Base-by-base conservation (phyloP, 176 grass and related monocot species). In the Zea luxurians region DNA sequence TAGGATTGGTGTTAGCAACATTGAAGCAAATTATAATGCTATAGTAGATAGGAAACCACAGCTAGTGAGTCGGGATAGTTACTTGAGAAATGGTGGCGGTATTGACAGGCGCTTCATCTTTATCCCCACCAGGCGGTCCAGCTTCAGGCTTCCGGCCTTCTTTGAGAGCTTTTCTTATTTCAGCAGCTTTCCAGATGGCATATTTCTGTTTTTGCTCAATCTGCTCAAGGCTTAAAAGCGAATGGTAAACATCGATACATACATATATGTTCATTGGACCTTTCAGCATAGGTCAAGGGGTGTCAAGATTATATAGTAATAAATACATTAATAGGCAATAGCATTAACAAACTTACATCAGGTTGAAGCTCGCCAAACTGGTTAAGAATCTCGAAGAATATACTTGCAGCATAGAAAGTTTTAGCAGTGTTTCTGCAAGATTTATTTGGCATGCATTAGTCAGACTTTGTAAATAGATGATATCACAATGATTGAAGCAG, bases 351-450 rank as follows among this genome's bases (percentile, higher is more conserved):
- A 78, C 85, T 89, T 89, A 99, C 96, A 58, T 99, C 96, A 73
- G 90, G 83, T 38, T 94, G 96, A 84, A 91, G 74, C 64, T 92
- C 90, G 40, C 92, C 90, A 80, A 99, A 99, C 69, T 99, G 96
- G 52, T 83, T 89, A 48, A 99, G 87, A 82, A 99, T 92, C 83
- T 99, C 96, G 48, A 90, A 95, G 73, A 99, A 99, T 37, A 95
- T 95, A 68, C 96, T 99, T 35, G 92, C 92, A 27, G 96, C 92
- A 92, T 99, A 99, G 82, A 95, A 99, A n/a, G 92, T 99, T 82
- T 99, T 99, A 59, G 96, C 96, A 57, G 96, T 99, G 80, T 91
- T 93, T 88, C 95, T 98, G 78, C 75, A 82, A 79, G 55, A 86
- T 81, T 70, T 53, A 34, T 82, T 81, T 82, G 6, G 49, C 12